These are phyloP conservation scores for Rhodotorula paludigena DNA, from an alignment of 768 basidiomycete genomes.

Conservation along the genomic window DNA sequence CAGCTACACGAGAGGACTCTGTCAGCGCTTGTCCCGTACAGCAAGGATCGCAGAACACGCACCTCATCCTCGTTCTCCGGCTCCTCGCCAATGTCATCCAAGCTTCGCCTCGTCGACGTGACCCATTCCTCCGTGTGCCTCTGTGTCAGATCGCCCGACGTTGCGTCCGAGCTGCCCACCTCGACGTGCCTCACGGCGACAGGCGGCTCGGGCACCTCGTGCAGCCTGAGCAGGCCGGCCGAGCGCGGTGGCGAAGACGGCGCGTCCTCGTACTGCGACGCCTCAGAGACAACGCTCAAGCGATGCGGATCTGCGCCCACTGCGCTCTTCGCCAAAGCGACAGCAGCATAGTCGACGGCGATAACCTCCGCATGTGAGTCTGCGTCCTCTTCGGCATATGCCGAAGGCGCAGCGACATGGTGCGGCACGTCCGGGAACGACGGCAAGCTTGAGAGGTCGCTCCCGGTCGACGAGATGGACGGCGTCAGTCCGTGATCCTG, in stretches of 20 bases:
- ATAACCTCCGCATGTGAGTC: too few relatives aligned
- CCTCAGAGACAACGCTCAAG: slow-evolving; percentile 12
- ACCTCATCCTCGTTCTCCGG: slow-evolving; percentile 21
- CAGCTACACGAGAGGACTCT: not conserved
- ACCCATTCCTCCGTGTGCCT: slow-evolving; percentile 27
- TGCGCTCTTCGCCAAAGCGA: too few relatives aligned
- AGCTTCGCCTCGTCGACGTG: not conserved
- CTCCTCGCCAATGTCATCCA: slow-evolving; percentile 19
- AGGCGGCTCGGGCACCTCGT: not conserved
- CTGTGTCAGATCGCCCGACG: too few relatives aligned
- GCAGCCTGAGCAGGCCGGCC: not conserved
- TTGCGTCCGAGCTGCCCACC: too few relatives aligned
- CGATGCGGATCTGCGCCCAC: not conserved
- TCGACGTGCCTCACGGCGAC: not conserved
- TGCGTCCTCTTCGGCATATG: too few relatives aligned
- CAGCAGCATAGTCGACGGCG: too few relatives aligned
- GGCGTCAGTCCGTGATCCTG: slow-evolving; percentile 5
- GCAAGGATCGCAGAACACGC: not conserved
- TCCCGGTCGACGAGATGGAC: slow-evolving; percentile 16
- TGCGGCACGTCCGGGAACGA: slow-evolving; percentile 26
- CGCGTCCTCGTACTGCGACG: slow-evolving; percentile 21
- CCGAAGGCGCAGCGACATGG: not conserved
- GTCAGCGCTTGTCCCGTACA: too few relatives aligned
- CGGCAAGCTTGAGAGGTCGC: slow-evolving; percentile 25
- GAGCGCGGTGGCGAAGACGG: not conserved